Evolutionary conservation across 2,329 filamentous ascomycete species (phyloP).

Genomic region (Penicillium freii): DNA sequence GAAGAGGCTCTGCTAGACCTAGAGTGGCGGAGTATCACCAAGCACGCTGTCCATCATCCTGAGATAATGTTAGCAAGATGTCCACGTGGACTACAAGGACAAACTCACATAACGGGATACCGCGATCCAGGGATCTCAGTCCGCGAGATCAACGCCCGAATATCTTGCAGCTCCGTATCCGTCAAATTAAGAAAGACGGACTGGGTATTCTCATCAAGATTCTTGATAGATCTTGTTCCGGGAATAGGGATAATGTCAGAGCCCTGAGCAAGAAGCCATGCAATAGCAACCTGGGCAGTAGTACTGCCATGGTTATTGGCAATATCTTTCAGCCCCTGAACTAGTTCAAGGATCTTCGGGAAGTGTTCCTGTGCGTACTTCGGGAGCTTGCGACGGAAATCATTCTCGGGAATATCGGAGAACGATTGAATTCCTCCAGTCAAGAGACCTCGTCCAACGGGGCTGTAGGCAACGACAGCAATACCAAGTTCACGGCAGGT

Average conservation of each 20-base stretch:
- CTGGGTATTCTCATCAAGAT: conserved; percentile 15
- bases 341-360: conserved; percentile 53
- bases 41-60: conserved; percentile 6
- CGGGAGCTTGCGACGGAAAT: conserved; percentile 50
- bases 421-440: conserved; percentile 41
- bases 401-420: conserved; percentile 47
- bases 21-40: conserved; percentile 2
- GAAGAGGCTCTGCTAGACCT: not conserved
- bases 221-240: conserved; percentile 21
- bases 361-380: conserved; percentile 54
- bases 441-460: conserved; percentile 41
- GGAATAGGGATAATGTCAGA: conserved; percentile 30
- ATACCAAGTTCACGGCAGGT: conserved; percentile 51
- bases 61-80: not conserved
- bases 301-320: conserved; percentile 57
- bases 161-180: conserved; percentile 13
- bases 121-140: not conserved
- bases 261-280: conserved; percentile 62
- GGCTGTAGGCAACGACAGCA: conserved; percentile 42
- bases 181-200: conserved; percentile 5
- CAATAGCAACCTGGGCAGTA: conserved; percentile 58
- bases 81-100: not conserved
- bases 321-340: conserved; percentile 49
- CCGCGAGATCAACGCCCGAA: conserved; percentile 11
- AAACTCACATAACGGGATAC: not conserved